A percentile compares a stretch with the other conserved stretches of the same genome.
Evolutionary conservation across 1,284 basidiomycete species (phyloP).

Genomic region (Boletus sp.): DNA sequence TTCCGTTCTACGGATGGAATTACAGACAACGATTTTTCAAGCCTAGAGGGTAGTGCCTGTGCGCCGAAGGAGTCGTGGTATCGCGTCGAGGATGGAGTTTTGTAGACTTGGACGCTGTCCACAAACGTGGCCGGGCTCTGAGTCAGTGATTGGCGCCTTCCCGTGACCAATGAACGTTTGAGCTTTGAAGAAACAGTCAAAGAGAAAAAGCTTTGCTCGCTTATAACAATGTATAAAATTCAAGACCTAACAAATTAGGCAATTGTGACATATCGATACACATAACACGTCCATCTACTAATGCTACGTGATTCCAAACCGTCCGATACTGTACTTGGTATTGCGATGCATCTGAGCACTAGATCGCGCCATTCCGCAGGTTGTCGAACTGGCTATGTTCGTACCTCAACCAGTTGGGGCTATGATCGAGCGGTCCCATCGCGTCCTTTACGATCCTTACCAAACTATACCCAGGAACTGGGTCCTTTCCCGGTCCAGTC

Average conservation of each 20-base stretch:
- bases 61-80: conserved; percentile 8
- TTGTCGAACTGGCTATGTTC: conserved; percentile 73
- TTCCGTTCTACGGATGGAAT: conserved; percentile 22
- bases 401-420: conserved; percentile 69
- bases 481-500: conserved; percentile 58
- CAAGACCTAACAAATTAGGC: conserved; percentile 12
- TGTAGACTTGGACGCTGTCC: not conserved
- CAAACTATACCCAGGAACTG: conserved; percentile 57
- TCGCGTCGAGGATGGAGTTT: conserved; percentile 1
- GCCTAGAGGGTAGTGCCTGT: conserved; percentile 15
- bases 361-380: conserved; percentile 53
- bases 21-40: conserved; percentile 7
- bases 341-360: conserved; percentile 8
- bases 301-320: conserved; percentile 2
- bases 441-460: conserved; percentile 66
- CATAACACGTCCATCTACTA: not conserved
- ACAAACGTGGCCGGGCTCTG: not conserved
- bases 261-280: not conserved
- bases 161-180: not conserved
- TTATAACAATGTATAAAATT: not conserved
- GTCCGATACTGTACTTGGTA: not conserved
- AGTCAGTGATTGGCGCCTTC: not conserved
- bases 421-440: conserved; percentile 68
- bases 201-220: conserved; percentile 3
- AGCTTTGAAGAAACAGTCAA: not conserved